These are phyloP conservation scores for Microbotryum intermedium DNA, from an alignment of 1,284 basidiomycete species.

Conservation along the genomic window DNA sequence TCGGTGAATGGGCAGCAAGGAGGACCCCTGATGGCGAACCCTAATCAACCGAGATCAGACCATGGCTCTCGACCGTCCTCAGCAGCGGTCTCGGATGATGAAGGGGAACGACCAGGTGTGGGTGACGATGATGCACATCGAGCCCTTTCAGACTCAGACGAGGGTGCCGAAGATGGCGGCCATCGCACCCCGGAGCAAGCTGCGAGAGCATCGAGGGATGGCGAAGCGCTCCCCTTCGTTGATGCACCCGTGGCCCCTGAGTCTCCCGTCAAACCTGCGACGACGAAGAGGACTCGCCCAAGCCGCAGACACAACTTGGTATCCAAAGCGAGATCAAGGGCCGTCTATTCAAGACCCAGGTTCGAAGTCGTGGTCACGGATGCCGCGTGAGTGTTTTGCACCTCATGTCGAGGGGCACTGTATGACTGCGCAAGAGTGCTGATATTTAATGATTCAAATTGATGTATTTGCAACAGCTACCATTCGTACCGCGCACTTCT, in stretches of 20 bases:
- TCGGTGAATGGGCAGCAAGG: no score
- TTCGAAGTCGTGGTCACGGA: conserved; percentile 28
- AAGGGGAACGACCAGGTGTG: not conserved
- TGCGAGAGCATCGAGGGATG: not conserved
- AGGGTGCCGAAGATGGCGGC: not conserved
- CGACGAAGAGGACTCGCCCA: conserved; percentile 11
- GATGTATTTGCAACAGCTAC: conserved; percentile 31
- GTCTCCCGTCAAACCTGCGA: conserved; percentile 4
- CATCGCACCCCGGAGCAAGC: not conserved
- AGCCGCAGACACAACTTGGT: not conserved
- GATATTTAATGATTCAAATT: conserved; percentile 18
- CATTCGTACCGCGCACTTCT: conserved; percentile 40
- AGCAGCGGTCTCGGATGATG: conserved; percentile 8
- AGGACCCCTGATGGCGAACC: no score
- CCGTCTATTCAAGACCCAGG: not conserved
- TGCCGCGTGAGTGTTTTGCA: conserved; percentile 13
- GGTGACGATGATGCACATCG: no score
- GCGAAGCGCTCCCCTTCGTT: not conserved
- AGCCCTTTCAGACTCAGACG: not conserved
- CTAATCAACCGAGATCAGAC: no score
- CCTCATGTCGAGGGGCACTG: no score
- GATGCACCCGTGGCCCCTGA: conserved; percentile 22
- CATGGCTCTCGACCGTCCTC: not conserved
- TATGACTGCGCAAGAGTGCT: not conserved
- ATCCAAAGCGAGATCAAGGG: not conserved